Evolutionary conservation across 2,329 filamentous ascomycete genomes (phyloP).

Genomic region (Alternaria gaisen): DNA sequence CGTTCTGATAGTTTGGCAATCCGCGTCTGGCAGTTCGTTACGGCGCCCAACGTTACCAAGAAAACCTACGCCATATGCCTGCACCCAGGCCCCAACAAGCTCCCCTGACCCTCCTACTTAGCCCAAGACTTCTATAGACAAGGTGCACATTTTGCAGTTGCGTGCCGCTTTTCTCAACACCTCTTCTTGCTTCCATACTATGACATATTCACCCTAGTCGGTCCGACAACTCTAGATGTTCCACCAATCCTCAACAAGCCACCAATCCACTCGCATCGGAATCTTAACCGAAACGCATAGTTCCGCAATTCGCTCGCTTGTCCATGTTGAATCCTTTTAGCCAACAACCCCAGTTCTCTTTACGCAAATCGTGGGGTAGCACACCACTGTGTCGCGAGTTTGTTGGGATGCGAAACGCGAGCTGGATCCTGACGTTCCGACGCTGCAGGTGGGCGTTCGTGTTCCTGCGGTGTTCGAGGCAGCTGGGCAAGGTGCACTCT

Average conservation of each 20-base stretch:
- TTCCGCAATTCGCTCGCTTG: conserved; percentile 17
- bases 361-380: conserved; percentile 32
- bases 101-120: not conserved
- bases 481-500: not conserved
- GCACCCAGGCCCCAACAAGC: not conserved
- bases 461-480: conserved; percentile 7
- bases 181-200: not conserved
- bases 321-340: conserved; percentile 12
- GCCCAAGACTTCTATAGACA: not conserved
- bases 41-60: not conserved
- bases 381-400: conserved; percentile 19
- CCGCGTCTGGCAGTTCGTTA: not conserved
- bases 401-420: conserved; percentile 3
- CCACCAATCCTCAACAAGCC: conserved; percentile 12
- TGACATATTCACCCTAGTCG: conserved; percentile 6
- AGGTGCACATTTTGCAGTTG: not conserved
- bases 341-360: conserved; percentile 19
- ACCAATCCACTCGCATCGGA: conserved; percentile 3
- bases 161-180: not conserved
- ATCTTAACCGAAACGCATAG: not conserved
- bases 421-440: conserved; percentile 9
- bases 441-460: not conserved
- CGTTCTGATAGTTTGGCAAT: not conserved
- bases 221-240: conserved; percentile 11
- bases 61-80: not conserved